Conservation (phyloP, 1,139 yeast genomes). For the Arxiozyma slooffiae region DNA sequence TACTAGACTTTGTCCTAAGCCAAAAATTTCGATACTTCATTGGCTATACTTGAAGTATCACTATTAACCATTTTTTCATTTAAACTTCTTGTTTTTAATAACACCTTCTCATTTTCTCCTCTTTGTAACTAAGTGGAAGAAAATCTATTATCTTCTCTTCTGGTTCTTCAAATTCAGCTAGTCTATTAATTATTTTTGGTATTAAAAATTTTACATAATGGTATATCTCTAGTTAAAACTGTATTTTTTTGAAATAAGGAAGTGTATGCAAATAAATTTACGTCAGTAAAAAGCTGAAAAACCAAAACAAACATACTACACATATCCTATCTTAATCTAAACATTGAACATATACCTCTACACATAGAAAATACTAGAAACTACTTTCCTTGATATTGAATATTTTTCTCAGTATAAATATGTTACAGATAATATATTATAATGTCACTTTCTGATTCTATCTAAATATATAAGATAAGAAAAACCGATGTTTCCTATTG, state of each 20-base stretch:
- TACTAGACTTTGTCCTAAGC: constrained; percentile 45
- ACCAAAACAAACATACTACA: not conserved
- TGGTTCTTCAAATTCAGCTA: not conserved
- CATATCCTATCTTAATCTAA: not conserved
- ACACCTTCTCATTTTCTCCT: not conserved
- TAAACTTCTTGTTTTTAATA: not conserved
- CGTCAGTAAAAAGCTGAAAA: not conserved
- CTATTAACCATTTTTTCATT: not conserved
- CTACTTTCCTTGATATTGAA: not conserved
- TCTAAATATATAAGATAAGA: not conserved
- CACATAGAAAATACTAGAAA: not conserved
- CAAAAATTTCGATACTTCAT: constrained; percentile 12
- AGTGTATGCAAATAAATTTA: not conserved
- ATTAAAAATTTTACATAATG: no score
- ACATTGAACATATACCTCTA: no score
- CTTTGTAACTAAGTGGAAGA: no score
- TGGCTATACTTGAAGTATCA: not conserved
- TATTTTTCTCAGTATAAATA: no score
- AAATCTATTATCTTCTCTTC: no score
- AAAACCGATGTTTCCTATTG: no score
- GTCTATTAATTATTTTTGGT: no score
- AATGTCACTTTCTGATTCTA: not conserved
- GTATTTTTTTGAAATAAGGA: no score
- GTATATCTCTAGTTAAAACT: no score
- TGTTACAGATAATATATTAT: not conserved